Conservation (phyloP, 257 asterid species). For the Verbascum thapsus region DNA sequence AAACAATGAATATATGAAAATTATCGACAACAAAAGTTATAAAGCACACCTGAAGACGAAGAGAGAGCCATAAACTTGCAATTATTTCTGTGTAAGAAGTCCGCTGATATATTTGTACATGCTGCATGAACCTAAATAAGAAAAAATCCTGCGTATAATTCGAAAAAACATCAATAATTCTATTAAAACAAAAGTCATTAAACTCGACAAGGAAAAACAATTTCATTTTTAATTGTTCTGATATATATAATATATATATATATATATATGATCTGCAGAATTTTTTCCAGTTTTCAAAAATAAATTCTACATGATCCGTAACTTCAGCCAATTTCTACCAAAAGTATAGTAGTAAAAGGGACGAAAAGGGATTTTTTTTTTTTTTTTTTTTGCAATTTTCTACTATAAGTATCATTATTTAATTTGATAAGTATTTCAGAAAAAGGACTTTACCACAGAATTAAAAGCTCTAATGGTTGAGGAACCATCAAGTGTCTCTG, state of each 20-base stretch:
- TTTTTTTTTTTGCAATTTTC: too few species aligned
- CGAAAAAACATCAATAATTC: not conserved
- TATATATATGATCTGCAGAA: too few species aligned
- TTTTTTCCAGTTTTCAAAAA: too few species aligned
- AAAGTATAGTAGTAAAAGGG: not conserved
- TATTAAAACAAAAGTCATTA: not conserved
- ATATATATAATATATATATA: too few species aligned
- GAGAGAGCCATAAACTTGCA: conserved; percentile 97
- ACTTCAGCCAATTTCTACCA: too few species aligned
- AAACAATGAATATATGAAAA: conserved; percentile 11
- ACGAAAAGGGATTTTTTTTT: not conserved
- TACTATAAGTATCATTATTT: too few species aligned
- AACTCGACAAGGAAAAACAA: not conserved
- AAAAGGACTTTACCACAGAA: conserved; percentile 52
- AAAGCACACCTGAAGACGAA: conserved; percentile 84
- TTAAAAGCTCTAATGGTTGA: conserved; percentile 87
- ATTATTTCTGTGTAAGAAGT: conserved; percentile 88
- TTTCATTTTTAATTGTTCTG: too few species aligned
- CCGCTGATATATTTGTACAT: conserved; percentile 66
- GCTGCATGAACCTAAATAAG: conserved; percentile 65
- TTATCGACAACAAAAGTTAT: conserved; percentile 3
- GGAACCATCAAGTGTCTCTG: conserved; percentile 93
- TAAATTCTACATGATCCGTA: too few species aligned
- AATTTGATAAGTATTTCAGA: too few species aligned
- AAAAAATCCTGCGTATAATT: conserved; percentile 62